These are phyloP conservation scores for Pezicula rhizophila DNA, from an alignment of 2,329 filamentous ascomycete genomes.

Conservation along the genomic window DNA sequence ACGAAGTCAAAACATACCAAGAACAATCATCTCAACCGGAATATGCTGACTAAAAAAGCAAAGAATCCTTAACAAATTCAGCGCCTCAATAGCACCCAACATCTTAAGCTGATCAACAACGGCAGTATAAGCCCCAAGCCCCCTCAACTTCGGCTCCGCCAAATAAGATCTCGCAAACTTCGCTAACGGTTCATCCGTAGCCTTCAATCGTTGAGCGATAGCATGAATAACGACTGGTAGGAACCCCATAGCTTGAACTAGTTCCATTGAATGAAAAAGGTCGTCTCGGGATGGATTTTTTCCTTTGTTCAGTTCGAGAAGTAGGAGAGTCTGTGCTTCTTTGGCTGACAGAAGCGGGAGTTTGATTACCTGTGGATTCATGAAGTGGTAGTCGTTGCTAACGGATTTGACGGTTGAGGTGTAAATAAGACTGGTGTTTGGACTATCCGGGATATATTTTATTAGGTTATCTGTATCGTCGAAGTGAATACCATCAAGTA, in stretches of 20 bases:
- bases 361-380: constrained; percentile 50
- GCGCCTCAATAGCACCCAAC: constrained; percentile 43
- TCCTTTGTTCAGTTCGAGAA: constrained; percentile 53
- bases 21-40: constrained; percentile 57
- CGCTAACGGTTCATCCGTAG: constrained; percentile 53
- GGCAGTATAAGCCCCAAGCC: constrained; percentile 39
- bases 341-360: constrained; percentile 47
- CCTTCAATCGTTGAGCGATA: constrained; percentile 54
- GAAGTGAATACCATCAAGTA: constrained; percentile 62
- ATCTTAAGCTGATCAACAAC: constrained; percentile 44
- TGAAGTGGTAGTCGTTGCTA: constrained; percentile 49
- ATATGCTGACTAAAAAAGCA: constrained; percentile 60
- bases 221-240: constrained; percentile 64
- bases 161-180: constrained; percentile 54
- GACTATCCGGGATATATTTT: constrained; percentile 58
- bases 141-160: constrained; percentile 47
- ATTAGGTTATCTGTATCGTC: constrained; percentile 48
- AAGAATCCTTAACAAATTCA: constrained; percentile 59
- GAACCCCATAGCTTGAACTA: constrained; percentile 58
- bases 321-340: constrained; percentile 55
- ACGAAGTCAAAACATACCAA: constrained; percentile 35
- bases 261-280: constrained; percentile 47
- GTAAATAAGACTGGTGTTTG: constrained; percentile 59
- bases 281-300: constrained; percentile 50
- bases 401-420: constrained; percentile 58